Evolutionary conservation across 495 filamentous ascomycete species (phyloP).

Genomic region (Pseudoneurospora amorphoporcata): DNA sequence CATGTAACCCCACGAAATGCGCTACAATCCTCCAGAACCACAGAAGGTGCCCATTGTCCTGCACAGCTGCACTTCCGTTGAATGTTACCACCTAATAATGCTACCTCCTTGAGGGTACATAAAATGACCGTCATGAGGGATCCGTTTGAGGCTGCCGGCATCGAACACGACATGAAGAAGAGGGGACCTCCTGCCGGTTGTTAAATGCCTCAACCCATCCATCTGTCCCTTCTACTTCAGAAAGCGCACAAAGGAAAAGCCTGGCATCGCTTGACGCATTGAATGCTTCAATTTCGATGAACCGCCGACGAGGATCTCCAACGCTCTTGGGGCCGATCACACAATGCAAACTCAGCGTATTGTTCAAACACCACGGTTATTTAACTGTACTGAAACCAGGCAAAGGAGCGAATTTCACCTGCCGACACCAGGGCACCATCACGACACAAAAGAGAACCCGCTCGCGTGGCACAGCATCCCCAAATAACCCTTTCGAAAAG

Average conservation of each 20-base stretch:
- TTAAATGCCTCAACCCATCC: neutral
- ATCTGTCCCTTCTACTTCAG: neutral
- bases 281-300: neutral
- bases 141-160: neutral
- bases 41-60: neutral
- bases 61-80: no score
- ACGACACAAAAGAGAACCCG: neutral
- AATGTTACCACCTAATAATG: neutral
- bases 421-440: neutral
- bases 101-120: neutral
- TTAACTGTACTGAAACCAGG: neutral
- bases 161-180: neutral
- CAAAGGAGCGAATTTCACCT: neutral
- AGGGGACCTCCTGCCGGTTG: neutral
- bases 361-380: neutral
- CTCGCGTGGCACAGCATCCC: slow-evolving; percentile 2
- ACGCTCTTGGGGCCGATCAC: neutral
- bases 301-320: neutral
- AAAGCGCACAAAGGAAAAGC: neutral
- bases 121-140: neutral
- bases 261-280: neutral
- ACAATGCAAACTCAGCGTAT: neutral
- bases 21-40: neutral
- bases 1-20: neutral
- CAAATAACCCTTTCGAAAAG: neutral